phyloP scores from a whole-genome alignment of 108 stramenopile genomes.

The Skeletonema marinoi region DNA sequence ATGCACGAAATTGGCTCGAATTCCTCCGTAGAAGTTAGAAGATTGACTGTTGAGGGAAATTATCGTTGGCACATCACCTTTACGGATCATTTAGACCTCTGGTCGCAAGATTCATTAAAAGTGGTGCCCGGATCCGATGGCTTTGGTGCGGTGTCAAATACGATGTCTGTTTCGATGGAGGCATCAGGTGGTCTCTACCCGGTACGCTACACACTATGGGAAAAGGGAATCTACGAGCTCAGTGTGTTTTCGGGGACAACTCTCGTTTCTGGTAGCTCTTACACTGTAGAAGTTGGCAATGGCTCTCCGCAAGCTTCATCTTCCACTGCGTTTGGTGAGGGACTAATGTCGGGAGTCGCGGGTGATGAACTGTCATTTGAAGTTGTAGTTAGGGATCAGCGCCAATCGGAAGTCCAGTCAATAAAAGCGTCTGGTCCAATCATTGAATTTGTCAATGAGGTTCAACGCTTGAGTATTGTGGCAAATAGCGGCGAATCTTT shows the following conservation, averaged over 20 bases:
- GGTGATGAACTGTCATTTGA: slow-evolving; percentile 57
- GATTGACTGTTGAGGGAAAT: slow-evolving; percentile 22
- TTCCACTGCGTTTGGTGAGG: slow-evolving; percentile 52
- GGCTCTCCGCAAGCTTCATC: slow-evolving; percentile 53
- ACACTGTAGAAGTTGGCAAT: slow-evolving; percentile 51
- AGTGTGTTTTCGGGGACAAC: slow-evolving; percentile 42
- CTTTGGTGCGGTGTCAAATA: slow-evolving; percentile 13
- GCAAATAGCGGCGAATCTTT: slow-evolving; percentile 20
- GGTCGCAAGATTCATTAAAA: slow-evolving; percentile 46
- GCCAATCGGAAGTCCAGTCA: slow-evolving; percentile 63
- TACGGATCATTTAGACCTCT: slow-evolving; percentile 56
- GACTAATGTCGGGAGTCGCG: slow-evolving; percentile 63
- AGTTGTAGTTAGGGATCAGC: slow-evolving; percentile 59
- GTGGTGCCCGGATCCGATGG: slow-evolving; percentile 47
- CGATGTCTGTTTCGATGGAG: slow-evolving; percentile 20
- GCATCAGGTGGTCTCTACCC: slow-evolving; percentile 66
- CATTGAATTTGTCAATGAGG: slow-evolving; percentile 34
- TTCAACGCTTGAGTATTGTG: slow-evolving; percentile 21
- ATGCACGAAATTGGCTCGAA: slow-evolving; percentile 30
- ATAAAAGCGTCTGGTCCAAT: slow-evolving; percentile 40
- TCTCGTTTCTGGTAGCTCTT: slow-evolving; percentile 63
- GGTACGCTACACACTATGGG: slow-evolving; percentile 62
- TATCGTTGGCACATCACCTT: slow-evolving; percentile 67
- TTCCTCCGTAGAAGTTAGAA: slow-evolving; percentile 31
- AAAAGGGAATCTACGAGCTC: slow-evolving; percentile 67